Base-by-base conservation (phyloP, 2,329 filamentous ascomycete species). In the Chaetomium strumarium region DNA sequence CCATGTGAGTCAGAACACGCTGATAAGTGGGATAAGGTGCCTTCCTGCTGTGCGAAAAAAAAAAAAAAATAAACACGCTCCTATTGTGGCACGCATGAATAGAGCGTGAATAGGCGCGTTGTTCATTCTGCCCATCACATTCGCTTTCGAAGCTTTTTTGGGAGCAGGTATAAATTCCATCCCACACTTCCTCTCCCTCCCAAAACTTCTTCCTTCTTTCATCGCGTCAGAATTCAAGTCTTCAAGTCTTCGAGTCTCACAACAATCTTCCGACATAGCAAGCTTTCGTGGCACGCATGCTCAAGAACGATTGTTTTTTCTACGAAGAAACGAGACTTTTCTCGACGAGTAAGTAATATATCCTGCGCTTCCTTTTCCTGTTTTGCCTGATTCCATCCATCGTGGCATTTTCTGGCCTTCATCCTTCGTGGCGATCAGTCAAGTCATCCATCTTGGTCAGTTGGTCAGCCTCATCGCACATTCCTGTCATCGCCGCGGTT, bases 251-350 rank as follows among this genome's bases (percentile, higher is more conserved):
- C 36, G 42, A 46, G 31, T 16, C 31, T 38, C 42, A 8, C 1
- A 38, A 24, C 38, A 39, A 46, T 20, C 24, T 44, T 49, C 51
- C 48, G 50, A 31, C 42, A 46, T 31, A 30, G 34, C 40, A 41
- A 49, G 10, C 37, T 36, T 13, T 40, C 12, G 20, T 14, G 49
- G 36, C 34, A 44, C n/a, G 6, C n/a, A 10, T 40, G 49, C 49
- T 29, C 11, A 45, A 40, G 36, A 46, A 52, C 1, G 20, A 34
- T 49, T 48, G 13, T 44, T 33, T 11, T 38, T 39, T 16, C 12
- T 12, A 38, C 16, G 10, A 10, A 12, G 11, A 12, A 6, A 34
- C 10, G 9, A 34, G 33, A 5, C 9, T 7, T 41, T 30, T 39
- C 24, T 39, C 38, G 43, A 40, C 13, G 12, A 10, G 43, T 38